These are phyloP conservation scores for Elaphomyces granulatus DNA, from an alignment of 495 filamentous ascomycete genomes.

Conservation along the genomic window DNA sequence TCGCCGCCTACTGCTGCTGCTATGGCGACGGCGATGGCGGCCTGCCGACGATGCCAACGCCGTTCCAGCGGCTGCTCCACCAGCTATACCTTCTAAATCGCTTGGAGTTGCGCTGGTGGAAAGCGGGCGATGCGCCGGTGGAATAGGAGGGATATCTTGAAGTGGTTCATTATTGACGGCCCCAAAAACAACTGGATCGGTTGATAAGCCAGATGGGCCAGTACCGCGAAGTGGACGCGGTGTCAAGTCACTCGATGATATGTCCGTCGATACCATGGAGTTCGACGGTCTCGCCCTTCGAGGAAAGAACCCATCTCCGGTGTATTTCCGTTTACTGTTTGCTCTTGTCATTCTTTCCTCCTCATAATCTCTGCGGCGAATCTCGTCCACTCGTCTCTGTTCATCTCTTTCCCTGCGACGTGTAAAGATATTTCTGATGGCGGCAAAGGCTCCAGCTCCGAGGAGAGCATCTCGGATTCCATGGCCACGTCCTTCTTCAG, in stretches of 20 bases:
- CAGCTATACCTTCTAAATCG: constrained; percentile 30
- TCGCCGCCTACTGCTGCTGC: constrained; percentile 26
- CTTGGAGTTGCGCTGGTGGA: constrained; percentile 7
- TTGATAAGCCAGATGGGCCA: constrained; percentile 17
- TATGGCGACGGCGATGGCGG: constrained; percentile 22
- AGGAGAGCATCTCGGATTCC: constrained; percentile 48
- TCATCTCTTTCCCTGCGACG: constrained; percentile 47
- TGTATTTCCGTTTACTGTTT: constrained; percentile 39
- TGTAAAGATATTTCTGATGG: constrained; percentile 50
- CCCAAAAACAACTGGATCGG: constrained; percentile 23
- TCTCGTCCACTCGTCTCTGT: constrained; percentile 46
- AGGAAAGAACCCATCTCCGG: constrained; percentile 46
- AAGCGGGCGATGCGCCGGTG: constrained; percentile 29
- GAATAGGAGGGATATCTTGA: constrained; percentile 32
- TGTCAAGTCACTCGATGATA: constrained; percentile 31
- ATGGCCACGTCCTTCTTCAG: constrained; percentile 34
- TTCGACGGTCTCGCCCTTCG: constrained; percentile 37
- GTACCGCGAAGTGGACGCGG: constrained; percentile 21
- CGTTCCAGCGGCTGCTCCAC: constrained; percentile 29
- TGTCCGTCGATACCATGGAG: constrained; percentile 29
- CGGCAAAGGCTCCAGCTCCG: constrained; percentile 48
- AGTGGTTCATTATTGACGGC: constrained; percentile 16
- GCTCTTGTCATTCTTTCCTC: constrained; percentile 43
- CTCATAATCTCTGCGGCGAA: constrained; percentile 41
- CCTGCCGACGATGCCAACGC: constrained; percentile 31